A percentile compares a stretch with the other conserved stretches of the same genome.
Conservation (phyloP, 768 basidiomycete species). For the Gyrodon lividus region DNA sequence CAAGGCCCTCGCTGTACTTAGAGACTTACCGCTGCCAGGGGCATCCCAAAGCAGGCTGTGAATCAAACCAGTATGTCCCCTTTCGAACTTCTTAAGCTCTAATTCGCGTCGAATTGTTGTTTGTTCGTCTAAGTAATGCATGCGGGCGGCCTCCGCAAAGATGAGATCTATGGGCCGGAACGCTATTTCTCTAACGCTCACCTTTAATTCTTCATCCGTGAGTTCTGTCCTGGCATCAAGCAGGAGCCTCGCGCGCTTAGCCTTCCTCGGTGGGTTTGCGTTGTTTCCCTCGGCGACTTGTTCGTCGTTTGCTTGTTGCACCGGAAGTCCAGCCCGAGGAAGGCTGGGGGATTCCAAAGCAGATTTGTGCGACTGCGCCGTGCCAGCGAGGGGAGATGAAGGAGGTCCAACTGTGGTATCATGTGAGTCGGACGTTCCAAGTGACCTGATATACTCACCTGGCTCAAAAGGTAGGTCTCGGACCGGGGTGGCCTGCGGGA, state of each 20-base stretch:
- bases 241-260: conserved; percentile 52
- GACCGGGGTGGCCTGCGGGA: not conserved
- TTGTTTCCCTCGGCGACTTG: not conserved
- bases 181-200: conserved; percentile 19
- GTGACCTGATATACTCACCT: conserved; percentile 6
- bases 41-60: conserved; percentile 67
- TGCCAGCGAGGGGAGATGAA: conserved; percentile 2
- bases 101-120: conserved; percentile 49
- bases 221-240: conserved; percentile 77
- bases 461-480: not conserved
- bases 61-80: conserved; percentile 49
- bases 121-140: conserved; percentile 68
- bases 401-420: conserved; percentile 3
- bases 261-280: conserved; percentile 33
- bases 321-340: not conserved
- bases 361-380: conserved; percentile 5
- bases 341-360: not conserved
- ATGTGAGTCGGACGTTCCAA: not conserved
- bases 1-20: not conserved
- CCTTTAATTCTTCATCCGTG: conserved; percentile 81
- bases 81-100: conserved; percentile 53
- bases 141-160: conserved; percentile 51
- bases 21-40: conserved; percentile 58
- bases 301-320: not conserved
- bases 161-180: not conserved